Evolutionary conservation across 2,329 filamentous ascomycete species (phyloP).

Genomic region (Claviceps citrina): DNA sequence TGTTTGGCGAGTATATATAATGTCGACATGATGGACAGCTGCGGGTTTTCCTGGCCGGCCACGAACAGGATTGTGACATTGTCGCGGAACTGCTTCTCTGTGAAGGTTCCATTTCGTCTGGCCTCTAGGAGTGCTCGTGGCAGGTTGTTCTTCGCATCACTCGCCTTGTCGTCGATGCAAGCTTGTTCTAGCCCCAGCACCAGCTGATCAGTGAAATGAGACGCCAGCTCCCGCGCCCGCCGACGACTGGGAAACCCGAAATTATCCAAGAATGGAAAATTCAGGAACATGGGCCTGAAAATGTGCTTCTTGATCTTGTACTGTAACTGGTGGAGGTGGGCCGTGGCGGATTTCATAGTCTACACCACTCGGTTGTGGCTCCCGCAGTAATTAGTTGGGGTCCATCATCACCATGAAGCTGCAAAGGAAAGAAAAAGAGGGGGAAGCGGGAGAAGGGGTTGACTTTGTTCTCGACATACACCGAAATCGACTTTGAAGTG

Average conservation of each 20-base stretch:
- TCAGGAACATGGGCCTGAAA: constrained; percentile 20
- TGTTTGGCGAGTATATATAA: constrained; percentile 23
- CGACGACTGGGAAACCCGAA: constrained; percentile 14
- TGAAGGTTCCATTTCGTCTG: constrained; percentile 11
- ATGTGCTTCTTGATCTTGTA: constrained; percentile 17
- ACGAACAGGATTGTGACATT: constrained; percentile 26
- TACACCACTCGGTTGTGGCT: constrained; percentile 3
- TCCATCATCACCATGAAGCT: neutral
- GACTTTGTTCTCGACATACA: constrained; percentile 6
- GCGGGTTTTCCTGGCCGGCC: constrained; percentile 27
- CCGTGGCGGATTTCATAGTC: constrained; percentile 11
- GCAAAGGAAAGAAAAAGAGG: neutral
- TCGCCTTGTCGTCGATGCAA: constrained; percentile 5
- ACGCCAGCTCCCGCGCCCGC: constrained; percentile 13
- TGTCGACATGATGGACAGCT: constrained; percentile 20
- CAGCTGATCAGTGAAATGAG: constrained; percentile 14
- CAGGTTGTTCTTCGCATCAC: constrained; percentile 2
- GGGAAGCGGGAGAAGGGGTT: neutral
- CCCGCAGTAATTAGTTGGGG: neutral
- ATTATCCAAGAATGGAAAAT: constrained; percentile 18
- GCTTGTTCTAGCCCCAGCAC: constrained; percentile 4
- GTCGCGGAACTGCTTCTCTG: constrained; percentile 23
- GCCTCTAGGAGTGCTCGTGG: constrained; percentile 12
- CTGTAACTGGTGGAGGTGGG: constrained; percentile 13
- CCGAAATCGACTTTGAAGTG: constrained; percentile 14